A percentile compares a stretch with the other conserved stretches of the same genome.
Conservation (phyloP, 169 alveolate genomes). For the Babesia bovis region DNA sequence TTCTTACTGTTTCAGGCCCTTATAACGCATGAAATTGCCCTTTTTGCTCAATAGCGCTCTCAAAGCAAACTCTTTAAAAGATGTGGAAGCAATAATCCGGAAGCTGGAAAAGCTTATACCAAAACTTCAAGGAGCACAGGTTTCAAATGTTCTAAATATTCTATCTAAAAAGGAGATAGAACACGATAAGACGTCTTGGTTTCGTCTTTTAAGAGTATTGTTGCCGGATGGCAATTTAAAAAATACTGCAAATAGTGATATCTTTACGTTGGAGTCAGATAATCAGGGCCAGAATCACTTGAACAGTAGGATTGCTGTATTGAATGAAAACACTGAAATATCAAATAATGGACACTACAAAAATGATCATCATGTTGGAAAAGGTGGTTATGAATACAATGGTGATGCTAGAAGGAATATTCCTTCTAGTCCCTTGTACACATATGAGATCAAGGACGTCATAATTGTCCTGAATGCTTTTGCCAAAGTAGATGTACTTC, state of each 20-base stretch:
- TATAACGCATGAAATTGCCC: constrained; percentile 47
- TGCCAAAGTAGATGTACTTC: constrained; percentile 45
- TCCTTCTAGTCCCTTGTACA: constrained; percentile 8
- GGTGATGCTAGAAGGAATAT: background rate
- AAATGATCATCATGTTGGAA: background rate
- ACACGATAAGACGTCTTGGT: constrained; percentile 36
- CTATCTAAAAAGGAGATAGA: constrained; percentile 56
- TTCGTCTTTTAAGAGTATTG: background rate
- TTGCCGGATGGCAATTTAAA: background rate
- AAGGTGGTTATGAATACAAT: background rate
- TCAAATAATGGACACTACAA: background rate
- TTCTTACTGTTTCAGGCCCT: background rate
- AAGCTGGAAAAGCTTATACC: constrained; percentile 44
- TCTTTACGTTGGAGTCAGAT: too few relatives aligned
- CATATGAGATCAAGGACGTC: constrained; percentile 47
- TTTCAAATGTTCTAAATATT: constrained; percentile 45
- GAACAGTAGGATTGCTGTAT: background rate
- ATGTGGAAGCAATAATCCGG: constrained; percentile 38
- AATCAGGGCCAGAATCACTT: background rate
- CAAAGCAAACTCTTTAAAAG: constrained; percentile 25
- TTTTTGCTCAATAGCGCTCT: constrained; percentile 51
- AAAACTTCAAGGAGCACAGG: constrained; percentile 46
- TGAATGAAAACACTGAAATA: background rate
- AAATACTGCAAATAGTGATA: background rate
- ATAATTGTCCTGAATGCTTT: constrained; percentile 59